phyloP scores from a whole-genome alignment of 345 rosid species.

The Boechera divaricarpa region DNA sequence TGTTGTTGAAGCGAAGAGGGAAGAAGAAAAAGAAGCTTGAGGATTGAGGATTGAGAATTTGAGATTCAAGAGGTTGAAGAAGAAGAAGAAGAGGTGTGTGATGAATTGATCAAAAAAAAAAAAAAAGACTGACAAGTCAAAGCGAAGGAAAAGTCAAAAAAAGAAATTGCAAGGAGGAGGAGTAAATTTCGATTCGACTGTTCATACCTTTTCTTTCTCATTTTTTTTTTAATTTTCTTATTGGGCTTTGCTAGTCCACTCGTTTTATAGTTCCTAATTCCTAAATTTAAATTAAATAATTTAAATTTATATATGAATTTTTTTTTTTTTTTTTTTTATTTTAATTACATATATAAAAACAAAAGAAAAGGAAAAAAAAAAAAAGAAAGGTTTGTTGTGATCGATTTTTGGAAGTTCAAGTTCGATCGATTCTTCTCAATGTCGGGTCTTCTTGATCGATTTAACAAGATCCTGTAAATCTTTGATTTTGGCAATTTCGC shows the following conservation, averaged over 20 bases:
- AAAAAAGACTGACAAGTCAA: constrained; percentile 50
- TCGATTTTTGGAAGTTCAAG: too few relatives aligned
- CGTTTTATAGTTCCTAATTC: too few relatives aligned
- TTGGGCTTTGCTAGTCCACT: constrained; percentile 13
- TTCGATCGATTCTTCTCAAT: too few relatives aligned
- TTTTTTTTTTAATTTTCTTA: not conserved
- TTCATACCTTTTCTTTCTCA: constrained; percentile 29
- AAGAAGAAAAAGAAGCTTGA: not conserved
- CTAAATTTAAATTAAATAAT: too few relatives aligned
- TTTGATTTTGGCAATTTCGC: too few relatives aligned
- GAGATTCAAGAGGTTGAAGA: constrained; percentile 23
- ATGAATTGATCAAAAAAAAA: not conserved
- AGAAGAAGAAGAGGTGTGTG: constrained; percentile 19
- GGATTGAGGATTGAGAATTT: constrained; percentile 9
- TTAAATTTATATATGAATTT: too few relatives aligned
- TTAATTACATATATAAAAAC: too few relatives aligned
- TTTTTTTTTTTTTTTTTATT: too few relatives aligned
- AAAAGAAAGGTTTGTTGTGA: too few relatives aligned
- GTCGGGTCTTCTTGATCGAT: too few relatives aligned
- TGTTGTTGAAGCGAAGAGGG: constrained; percentile 14
- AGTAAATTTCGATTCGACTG: constrained; percentile 42
- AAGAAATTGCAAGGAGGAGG: constrained; percentile 26
- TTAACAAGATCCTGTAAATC: too few relatives aligned
- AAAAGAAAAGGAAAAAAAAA: too few relatives aligned
- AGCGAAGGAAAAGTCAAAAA: constrained; percentile 47